Evolutionary conservation across 257 asterid species (phyloP).

Genomic region (Nicotiana tabacum): DNA sequence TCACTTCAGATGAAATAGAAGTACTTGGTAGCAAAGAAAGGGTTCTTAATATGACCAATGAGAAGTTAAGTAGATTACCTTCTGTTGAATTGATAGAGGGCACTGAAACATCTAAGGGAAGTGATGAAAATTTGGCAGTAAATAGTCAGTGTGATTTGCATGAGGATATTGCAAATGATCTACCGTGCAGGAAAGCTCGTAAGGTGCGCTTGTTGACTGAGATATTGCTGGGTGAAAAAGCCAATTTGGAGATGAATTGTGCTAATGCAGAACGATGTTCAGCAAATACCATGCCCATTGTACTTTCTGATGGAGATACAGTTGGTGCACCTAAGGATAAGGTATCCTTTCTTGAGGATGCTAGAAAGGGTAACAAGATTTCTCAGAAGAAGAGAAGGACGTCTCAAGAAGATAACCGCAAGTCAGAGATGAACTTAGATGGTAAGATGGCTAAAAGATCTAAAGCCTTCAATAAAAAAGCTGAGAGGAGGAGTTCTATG

Average conservation of each 20-base stretch:
- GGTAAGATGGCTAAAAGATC: conserved; percentile 20
- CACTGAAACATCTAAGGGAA: conserved; percentile 33
- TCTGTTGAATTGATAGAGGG: conserved; percentile 19
- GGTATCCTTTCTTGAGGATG: conserved; percentile 8
- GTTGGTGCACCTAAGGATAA: conserved; percentile 20
- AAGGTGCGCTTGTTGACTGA: conserved; percentile 61
- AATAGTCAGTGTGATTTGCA: not conserved
- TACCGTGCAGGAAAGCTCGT: conserved; percentile 29
- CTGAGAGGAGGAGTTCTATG: conserved; percentile 17
- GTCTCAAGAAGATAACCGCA: conserved; percentile 29
- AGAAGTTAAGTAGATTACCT: conserved; percentile 15
- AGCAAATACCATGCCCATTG: conserved; percentile 16
- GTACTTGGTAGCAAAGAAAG: not conserved
- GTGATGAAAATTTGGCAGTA: not conserved
- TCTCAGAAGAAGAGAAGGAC: conserved; percentile 42
- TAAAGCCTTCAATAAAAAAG: conserved; percentile 19
- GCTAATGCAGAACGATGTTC: conserved; percentile 16
- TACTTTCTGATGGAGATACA: conserved; percentile 26
- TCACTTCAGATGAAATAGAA: not conserved
- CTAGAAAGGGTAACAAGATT: conserved; percentile 22
- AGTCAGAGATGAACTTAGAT: conserved; percentile 9
- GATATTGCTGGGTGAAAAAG: conserved; percentile 35
- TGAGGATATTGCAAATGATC: conserved; percentile 20
- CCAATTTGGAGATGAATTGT: conserved; percentile 13
- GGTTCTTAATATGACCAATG: not conserved